Conservation (phyloP, 192 early-diverging fungal species). For the Podila verticillata region DNA sequence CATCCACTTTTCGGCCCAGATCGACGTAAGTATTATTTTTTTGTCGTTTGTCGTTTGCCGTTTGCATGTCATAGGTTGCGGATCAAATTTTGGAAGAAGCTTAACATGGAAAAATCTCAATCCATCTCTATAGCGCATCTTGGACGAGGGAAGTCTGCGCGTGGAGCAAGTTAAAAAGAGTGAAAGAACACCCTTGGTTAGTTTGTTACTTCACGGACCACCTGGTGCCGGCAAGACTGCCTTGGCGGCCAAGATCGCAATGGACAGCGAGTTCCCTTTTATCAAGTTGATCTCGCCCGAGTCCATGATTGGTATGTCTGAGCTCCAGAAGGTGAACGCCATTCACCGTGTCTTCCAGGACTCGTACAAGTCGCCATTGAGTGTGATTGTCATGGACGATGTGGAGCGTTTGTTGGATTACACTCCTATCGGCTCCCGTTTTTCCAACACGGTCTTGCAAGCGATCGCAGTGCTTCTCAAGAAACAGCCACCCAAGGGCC, state of each 20-base stretch:
- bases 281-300: slow-evolving; percentile 98
- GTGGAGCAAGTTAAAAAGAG: slow-evolving; percentile 83
- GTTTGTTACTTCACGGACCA: slow-evolving; percentile 86
- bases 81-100: too few relatives aligned
- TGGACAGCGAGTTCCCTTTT: slow-evolving; percentile 92
- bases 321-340: slow-evolving; percentile 81
- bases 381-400: slow-evolving; percentile 93
- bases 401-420: slow-evolving; percentile 94
- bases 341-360: slow-evolving; percentile 97
- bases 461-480: slow-evolving; percentile 93
- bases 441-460: slow-evolving; percentile 94
- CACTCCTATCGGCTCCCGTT: slow-evolving; percentile 94
- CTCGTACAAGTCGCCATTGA: slow-evolving; percentile 95
- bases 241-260: slow-evolving; percentile 94
- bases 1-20: slow-evolving; percentile 72
- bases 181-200: slow-evolving; percentile 89
- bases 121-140: slow-evolving; percentile 62
- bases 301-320: slow-evolving; percentile 91
- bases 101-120: not conserved
- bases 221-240: slow-evolving; percentile 94
- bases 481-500: slow-evolving; percentile 87
- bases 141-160: slow-evolving; percentile 67
- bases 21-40: slow-evolving; percentile 37
- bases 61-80: too few relatives aligned
- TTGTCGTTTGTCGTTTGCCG: too few relatives aligned